Conservation (phyloP, 2,329 filamentous ascomycete genomes). For the Penicillium sp. region DNA sequence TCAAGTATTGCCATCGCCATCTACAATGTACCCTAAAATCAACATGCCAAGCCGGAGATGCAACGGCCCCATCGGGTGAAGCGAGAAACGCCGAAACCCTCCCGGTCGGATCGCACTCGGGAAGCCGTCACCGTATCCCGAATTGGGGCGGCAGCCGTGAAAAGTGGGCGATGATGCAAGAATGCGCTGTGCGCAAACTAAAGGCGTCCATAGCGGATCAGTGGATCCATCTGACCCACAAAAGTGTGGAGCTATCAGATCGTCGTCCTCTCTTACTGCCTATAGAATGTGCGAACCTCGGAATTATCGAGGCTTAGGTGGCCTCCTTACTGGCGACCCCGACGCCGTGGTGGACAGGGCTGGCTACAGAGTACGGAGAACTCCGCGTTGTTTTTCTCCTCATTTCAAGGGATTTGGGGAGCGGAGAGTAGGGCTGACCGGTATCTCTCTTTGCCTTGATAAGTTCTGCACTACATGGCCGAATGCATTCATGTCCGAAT, state of each 20-base stretch:
- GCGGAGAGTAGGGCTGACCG: neutral
- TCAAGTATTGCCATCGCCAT: neutral
- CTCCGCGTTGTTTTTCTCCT: neutral
- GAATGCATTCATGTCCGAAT: neutral
- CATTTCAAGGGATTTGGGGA: neutral
- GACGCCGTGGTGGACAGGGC: neutral
- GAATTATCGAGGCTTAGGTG: neutral
- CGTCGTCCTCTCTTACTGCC: neutral
- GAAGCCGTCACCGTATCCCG: slow-evolving; percentile 14
- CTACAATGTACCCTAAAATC: neutral
- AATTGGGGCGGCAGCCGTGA: neutral
- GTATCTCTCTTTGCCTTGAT: neutral
- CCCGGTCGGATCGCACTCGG: slow-evolving; percentile 2
- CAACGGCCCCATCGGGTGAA: neutral
- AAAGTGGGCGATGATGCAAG: slow-evolving; percentile 13
- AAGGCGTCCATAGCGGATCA: slow-evolving; percentile 9
- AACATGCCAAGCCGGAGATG: neutral
- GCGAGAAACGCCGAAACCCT: neutral
- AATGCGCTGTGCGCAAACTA: slow-evolving; percentile 16
- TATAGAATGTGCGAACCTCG: neutral
- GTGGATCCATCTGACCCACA: slow-evolving; percentile 4
- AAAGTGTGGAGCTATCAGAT: neutral
- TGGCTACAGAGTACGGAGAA: no score
- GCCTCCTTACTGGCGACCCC: neutral
- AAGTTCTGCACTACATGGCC: neutral